Conservation (phyloP, 306 rosid genomes). For the Carpinus viminea region DNA sequence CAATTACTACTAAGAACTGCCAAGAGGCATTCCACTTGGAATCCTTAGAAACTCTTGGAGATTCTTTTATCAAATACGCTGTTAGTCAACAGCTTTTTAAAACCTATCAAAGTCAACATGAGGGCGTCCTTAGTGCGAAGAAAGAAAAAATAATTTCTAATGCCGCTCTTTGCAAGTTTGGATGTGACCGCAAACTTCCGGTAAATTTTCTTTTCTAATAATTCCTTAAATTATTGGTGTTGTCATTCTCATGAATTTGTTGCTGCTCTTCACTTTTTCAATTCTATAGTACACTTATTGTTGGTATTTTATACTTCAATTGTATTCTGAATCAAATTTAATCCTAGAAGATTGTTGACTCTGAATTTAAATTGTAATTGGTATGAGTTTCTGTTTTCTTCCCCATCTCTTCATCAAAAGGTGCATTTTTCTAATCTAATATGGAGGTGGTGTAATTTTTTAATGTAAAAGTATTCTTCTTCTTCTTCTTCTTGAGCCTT, state of each 20-base stretch:
- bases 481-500: too few species aligned
- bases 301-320: neutral
- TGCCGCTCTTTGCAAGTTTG: conserved; percentile 63
- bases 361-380: neutral
- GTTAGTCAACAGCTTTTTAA: conserved; percentile 65
- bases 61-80: conserved; percentile 88
- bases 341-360: neutral
- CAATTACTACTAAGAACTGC: conserved; percentile 71
- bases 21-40: conserved; percentile 77
- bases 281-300: neutral
- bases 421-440: neutral
- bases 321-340: neutral
- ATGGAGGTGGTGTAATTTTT: neutral
- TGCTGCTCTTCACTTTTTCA: neutral
- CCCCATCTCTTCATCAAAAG: neutral
- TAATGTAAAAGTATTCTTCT: neutral
- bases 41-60: conserved; percentile 90
- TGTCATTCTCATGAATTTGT: conserved; percentile 14
- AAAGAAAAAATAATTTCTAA: conserved; percentile 68
- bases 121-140: conserved; percentile 74
- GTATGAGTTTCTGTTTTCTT: neutral
- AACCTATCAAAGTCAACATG: conserved; percentile 51
- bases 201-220: conserved; percentile 36
- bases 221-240: neutral
- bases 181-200: conserved; percentile 60